phyloP scores from a whole-genome alignment of 331 rosid species.

The Telfairia occidentalis region DNA sequence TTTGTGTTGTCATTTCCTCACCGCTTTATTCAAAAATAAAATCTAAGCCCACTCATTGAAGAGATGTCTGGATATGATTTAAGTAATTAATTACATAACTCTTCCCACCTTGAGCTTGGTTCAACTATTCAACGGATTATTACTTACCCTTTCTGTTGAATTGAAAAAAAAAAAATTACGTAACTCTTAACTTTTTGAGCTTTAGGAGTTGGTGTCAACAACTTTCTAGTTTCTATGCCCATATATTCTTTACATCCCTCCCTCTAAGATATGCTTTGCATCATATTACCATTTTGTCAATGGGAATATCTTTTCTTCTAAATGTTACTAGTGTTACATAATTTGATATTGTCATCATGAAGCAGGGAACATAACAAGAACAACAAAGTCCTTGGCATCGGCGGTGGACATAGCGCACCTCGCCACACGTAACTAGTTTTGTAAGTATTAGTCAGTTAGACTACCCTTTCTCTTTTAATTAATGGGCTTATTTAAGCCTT shows the following conservation, averaged over 20 bases:
- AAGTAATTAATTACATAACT: neutral
- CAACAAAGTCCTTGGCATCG: conserved; percentile 74
- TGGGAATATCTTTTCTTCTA: neutral
- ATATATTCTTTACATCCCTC: neutral
- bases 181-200: neutral
- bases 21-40: neutral
- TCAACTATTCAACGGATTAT: no score
- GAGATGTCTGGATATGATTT: neutral
- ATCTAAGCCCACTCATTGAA: neutral
- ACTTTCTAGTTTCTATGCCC: neutral
- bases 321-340: neutral
- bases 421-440: conserved; percentile 74
- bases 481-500: neutral
- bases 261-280: neutral
- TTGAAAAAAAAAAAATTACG: no score
- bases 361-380: conserved; percentile 56
- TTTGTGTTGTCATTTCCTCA: neutral
- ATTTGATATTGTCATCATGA: conserved; percentile 1
- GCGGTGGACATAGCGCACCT: conserved; percentile 93
- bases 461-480: neutral
- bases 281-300: neutral
- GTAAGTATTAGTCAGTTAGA: conserved; percentile 34
- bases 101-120: no score
- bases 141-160: no score
- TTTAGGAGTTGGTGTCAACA: neutral